Evolutionary conservation across 148 eudicot species (phyloP).

Genomic region (Pouteria glomerata): DNA sequence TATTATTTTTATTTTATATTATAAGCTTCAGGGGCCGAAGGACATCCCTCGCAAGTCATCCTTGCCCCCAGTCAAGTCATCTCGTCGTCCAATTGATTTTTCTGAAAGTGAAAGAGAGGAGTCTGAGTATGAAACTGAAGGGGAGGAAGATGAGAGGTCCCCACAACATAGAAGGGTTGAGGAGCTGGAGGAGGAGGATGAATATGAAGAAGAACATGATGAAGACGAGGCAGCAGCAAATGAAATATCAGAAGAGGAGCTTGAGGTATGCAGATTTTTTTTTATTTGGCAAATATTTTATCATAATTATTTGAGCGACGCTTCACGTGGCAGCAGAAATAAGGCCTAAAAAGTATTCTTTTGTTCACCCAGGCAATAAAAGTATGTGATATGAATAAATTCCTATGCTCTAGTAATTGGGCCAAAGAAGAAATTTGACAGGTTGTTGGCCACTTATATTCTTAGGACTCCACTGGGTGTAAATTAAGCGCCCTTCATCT

Average conservation of each 20-base stretch:
- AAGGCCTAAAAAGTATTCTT: not conserved
- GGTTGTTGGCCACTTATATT: not conserved
- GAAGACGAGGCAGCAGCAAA: conserved; percentile 53
- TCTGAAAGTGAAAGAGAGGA: conserved; percentile 89
- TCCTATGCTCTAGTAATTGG: too few relatives aligned
- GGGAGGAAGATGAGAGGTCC: conserved; percentile 68
- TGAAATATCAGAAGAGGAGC: conserved; percentile 82
- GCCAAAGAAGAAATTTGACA: not conserved
- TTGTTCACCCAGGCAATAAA: not conserved
- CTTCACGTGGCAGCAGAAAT: not conserved
- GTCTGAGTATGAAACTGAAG: conserved; percentile 98
- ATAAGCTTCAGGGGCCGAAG: conserved; percentile 49
- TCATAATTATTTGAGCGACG: not conserved
- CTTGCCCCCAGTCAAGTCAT: conserved; percentile 46
- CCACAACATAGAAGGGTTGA: conserved; percentile 54
- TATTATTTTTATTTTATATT: not conserved
- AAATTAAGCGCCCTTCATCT: too few relatives aligned
- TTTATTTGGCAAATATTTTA: conserved; percentile 4
- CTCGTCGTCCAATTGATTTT: conserved; percentile 71
- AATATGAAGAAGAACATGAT: conserved; percentile 63
- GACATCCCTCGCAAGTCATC: conserved; percentile 62
- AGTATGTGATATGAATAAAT: not conserved
- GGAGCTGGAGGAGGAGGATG: conserved; percentile 68
- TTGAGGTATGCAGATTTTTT: conserved; percentile 51
- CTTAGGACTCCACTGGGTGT: not conserved